Base-by-base conservation (phyloP, 257 asterid species). In the Nicotiana sylvestris region DNA sequence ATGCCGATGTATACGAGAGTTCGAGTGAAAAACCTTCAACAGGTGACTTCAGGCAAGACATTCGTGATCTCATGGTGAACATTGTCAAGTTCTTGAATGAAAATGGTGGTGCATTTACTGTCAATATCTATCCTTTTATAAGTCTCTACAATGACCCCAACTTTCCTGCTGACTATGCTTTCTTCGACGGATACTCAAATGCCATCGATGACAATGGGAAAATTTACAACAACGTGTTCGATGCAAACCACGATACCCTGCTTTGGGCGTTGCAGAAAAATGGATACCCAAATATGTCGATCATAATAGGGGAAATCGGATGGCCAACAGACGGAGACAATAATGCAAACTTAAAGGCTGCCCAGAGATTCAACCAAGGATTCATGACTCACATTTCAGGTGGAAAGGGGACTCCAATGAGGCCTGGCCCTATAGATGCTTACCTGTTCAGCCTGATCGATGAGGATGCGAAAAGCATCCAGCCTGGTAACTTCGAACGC, bases 261-360 rank as follows among this genome's bases (percentile, higher is more conserved):
- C 81, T 92, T 6, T 93, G 92, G 90, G 92, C 96, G 39, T 84
- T 93, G 61, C 90, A 93, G 89, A 89, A 82, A 57, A 88, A 80
- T 30, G 97, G 97, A 27, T 90, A 29, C 6, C 89, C 85, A 0
- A 93, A 93, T 86, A 53, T 93, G 87, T 85, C 90, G 0, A 89
- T 92, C 64, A 84, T 92, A 0, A 90, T 93, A 3, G 97, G 97
- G 16, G 97, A 93, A 80, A 89, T 93, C 0, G 97, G 97, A 62
- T 93, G 97, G 97, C 97, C 97, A 1, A 92, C 97, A 0, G 97
- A 93, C 4, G 97, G 97, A 6, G 91, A 91, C 29, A 77, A 55
- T 9, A 89, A 84, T 10, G 97, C 97, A 9, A 92, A 87, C 16
- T 9, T 79, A 5, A 85, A 74, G 32, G 83, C 66, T 15, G 97